Evolutionary conservation across 345 rosid genomes (phyloP), one percentile per base, ranked within the genome.

Genomic region (Raphanus raphanistrum): DNA sequence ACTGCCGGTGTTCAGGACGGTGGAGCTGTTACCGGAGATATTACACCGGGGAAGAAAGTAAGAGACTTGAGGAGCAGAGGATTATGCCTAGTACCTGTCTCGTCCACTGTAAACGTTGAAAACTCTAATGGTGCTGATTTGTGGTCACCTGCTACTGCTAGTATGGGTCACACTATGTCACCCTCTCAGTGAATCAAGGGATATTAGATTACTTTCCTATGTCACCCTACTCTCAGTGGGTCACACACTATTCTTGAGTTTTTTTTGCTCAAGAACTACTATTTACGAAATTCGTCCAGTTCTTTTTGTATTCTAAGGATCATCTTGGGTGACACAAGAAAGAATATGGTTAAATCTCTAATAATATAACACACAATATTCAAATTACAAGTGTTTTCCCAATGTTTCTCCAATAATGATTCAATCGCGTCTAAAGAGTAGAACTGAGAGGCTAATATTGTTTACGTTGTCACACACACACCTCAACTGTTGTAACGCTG

Each of bases 41-140:
- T 70, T 16, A 27, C 50, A 27, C 5, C 71, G 71, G 68, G 43
- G 77, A 82, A 10, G 36, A 41, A 52, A 73, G 75, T 9, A 9
- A 77, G 76, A 68, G 89, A 86, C 54, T 74, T 94, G 86, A 86
- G 87, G 79, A 92, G 92, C 82, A 87, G 90, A 72, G 98, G 98
- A 12, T 75, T 94, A 38, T 92, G 98, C 72, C 82, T 94, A 59
- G 97, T 90, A 43, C 97, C 97, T 0, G 78, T 87, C 72, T 91
- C 85, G 0, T 87, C 83, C 77, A 87, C 92, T 66, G 67, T 81
- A 31, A 91, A 86, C 77, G 90, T 89, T 81, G 90, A 80, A 3
- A 84, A 75, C 64, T 81, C 79, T 71, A 92, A 89, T 71, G 98
- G 98, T 13, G 97, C 97, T 9, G 97, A 94, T 88, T 88, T 85